phyloP scores from a whole-genome alignment of 345 rosid genomes.

The Rubroshorea leprosula region DNA sequence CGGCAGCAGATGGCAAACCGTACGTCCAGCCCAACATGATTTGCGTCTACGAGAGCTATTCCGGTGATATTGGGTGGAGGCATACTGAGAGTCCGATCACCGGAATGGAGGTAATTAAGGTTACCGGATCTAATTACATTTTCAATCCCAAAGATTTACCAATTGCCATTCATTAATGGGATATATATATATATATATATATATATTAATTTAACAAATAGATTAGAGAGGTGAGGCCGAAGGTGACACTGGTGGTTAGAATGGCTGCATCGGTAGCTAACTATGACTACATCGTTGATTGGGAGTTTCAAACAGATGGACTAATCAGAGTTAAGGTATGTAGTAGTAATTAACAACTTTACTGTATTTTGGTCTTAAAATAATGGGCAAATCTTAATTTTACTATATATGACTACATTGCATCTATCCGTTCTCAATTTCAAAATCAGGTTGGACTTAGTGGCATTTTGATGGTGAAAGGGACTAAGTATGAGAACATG shows the following conservation, averaged over 20 bases:
- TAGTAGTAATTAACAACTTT: no score
- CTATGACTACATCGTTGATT: conserved; percentile 37
- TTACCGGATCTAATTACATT: no score
- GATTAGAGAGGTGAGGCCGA: conserved; percentile 77
- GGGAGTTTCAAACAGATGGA: neutral
- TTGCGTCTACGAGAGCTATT: conserved; percentile 74
- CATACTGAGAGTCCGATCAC: conserved; percentile 73
- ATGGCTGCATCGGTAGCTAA: conserved; percentile 91
- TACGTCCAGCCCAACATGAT: conserved; percentile 70
- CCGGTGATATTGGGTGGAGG: conserved; percentile 85
- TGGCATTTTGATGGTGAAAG: conserved; percentile 88
- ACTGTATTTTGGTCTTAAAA: no score
- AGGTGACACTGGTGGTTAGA: conserved; percentile 84
- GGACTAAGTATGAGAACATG: conserved; percentile 51
- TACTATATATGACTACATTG: no score
- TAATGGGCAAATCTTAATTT: no score
- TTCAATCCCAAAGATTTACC: no score
- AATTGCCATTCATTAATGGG: no score
- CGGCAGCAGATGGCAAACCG: conserved; percentile 63
- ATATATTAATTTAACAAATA: no score
- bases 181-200: no score
- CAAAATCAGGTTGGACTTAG: conserved; percentile 65
- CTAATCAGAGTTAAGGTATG: neutral
- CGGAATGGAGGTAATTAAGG: conserved; percentile 43
- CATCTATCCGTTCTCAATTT: no score